Conservation (phyloP, 2,329 filamentous ascomycete genomes). For the Akanthomyces lecanii region DNA sequence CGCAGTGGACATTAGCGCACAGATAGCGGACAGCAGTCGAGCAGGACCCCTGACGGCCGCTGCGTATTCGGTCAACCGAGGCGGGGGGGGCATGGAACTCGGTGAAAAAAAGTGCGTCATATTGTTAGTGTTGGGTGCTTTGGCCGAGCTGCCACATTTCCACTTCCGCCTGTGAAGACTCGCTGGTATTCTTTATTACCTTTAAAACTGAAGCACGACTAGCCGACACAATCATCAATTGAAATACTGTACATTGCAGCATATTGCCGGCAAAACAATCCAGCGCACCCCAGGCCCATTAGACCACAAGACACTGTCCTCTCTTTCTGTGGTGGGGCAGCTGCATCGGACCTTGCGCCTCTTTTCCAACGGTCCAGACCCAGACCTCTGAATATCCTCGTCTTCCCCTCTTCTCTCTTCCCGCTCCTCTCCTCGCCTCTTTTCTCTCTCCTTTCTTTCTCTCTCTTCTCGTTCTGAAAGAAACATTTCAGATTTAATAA, state of each 20-base stretch:
- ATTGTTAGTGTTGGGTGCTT: background rate
- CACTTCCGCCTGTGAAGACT: too few species aligned
- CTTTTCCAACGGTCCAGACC: background rate
- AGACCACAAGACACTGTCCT: background rate
- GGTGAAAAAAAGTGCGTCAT: background rate
- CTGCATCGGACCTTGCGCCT: constrained; percentile 3
- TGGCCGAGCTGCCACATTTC: background rate
- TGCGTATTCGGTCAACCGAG: background rate
- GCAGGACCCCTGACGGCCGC: background rate
- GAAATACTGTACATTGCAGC: background rate
- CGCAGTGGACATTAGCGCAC: too few species aligned
- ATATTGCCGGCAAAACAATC: background rate
- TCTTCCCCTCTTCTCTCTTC: constrained; percentile 8
- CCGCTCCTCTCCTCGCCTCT: background rate
- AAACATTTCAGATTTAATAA: background rate
- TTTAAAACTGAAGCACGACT: background rate
- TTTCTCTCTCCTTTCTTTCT: too few species aligned
- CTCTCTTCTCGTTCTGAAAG: background rate
- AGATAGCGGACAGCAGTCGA: background rate
- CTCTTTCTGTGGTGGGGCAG: background rate
- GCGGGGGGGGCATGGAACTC: background rate
- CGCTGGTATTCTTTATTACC: background rate
- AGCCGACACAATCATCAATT: background rate
- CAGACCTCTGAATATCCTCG: constrained; percentile 13
- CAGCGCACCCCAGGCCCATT: background rate